Evolutionary conservation across 805 yeast genomes (phyloP).

Genomic region (Pachysolen tannophilus): DNA sequence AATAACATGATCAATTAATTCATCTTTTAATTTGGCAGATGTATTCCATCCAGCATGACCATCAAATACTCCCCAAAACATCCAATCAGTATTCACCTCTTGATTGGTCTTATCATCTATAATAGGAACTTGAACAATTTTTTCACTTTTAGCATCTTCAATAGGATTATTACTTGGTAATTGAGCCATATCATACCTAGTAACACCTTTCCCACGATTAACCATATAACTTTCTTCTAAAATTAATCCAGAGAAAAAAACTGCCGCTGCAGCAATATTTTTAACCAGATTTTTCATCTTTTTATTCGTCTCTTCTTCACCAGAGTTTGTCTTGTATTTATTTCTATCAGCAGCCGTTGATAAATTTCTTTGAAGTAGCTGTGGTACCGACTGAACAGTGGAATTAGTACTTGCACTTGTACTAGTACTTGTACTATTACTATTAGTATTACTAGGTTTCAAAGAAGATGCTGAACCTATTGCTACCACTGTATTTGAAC

Average conservation of each 20-base stretch:
- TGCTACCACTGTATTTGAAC: no score
- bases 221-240: constrained; percentile 74
- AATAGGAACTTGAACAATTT: constrained; percentile 67
- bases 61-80: constrained; percentile 92
- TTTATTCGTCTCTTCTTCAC: no score
- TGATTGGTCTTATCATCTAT: constrained; percentile 49
- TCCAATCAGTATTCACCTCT: constrained; percentile 59
- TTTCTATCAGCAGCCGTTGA: no score
- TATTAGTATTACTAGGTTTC: no score
- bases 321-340: no score
- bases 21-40: constrained; percentile 74
- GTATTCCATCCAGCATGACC: constrained; percentile 98
- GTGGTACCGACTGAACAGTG: no score
- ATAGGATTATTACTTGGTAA: constrained; percentile 88
- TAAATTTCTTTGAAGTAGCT: no score
- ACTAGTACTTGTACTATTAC: no score
- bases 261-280: no score
- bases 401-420: no score
- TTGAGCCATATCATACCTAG: constrained; percentile 84
- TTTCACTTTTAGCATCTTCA: constrained; percentile 89
- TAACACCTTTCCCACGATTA: constrained; percentile 79
- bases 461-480: no score
- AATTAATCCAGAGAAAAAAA: constrained; percentile 6
- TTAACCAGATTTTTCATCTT: constrained; percentile 4
- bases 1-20: constrained; percentile 69